phyloP scores from a whole-genome alignment of 2,329 filamentous ascomycete species.

The Intubia oerlemansii region DNA sequence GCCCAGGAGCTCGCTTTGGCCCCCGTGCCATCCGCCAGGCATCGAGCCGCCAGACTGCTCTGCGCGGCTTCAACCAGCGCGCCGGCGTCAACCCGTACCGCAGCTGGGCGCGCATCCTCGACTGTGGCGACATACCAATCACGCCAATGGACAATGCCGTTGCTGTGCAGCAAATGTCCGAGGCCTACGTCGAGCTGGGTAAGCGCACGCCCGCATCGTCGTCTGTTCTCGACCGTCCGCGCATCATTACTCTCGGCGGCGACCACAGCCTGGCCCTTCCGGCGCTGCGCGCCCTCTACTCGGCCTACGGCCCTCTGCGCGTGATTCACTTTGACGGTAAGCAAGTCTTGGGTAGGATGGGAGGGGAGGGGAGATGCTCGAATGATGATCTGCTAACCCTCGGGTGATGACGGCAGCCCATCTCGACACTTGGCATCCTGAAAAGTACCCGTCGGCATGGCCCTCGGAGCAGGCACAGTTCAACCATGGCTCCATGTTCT shows the following conservation, averaged over 20 bases:
- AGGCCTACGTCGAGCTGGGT: constrained; percentile 52
- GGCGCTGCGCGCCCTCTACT: constrained; percentile 42
- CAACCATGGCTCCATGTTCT: constrained; percentile 84
- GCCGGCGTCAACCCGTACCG: constrained; percentile 68
- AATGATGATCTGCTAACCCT: too few relatives aligned
- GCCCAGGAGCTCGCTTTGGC: constrained; percentile 61
- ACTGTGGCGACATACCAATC: constrained; percentile 81
- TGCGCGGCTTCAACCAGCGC: constrained; percentile 64
- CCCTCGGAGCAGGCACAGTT: constrained; percentile 46
- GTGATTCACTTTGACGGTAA: constrained; percentile 63
- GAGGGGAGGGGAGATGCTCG: too few relatives aligned
- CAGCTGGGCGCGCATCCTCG: constrained; percentile 57
- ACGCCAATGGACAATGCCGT: constrained; percentile 72
- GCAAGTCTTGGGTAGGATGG: too few relatives aligned
- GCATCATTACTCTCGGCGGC: constrained; percentile 48
- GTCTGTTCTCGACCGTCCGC: constrained; percentile 18
- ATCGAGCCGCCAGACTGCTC: constrained; percentile 58
- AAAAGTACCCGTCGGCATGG: constrained; percentile 64
- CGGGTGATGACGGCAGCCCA: too few relatives aligned
- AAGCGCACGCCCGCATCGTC: constrained; percentile 15
- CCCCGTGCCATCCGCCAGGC: constrained; percentile 73
- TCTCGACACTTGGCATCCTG: constrained; percentile 70
- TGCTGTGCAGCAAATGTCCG: constrained; percentile 65
- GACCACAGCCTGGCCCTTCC: constrained; percentile 53
- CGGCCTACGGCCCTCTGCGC: constrained; percentile 40